Evolutionary conservation across 495 filamentous ascomycete species (phyloP), one percentile per base, ranked within the genome.

Genomic region (Friedmanniomyces simplex): DNA sequence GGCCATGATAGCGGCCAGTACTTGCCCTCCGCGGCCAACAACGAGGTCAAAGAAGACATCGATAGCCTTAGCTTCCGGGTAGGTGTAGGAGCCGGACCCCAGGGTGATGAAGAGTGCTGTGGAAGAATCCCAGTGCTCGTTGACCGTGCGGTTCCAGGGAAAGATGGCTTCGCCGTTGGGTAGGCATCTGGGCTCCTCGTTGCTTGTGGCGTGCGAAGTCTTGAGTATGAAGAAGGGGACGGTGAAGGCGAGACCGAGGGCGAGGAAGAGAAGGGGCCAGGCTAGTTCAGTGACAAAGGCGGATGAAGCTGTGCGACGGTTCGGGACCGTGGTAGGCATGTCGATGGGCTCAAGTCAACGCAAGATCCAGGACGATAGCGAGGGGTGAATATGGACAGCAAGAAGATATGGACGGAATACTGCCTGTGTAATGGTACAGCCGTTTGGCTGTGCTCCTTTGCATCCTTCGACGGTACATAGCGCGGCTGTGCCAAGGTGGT

Each of bases 31-130:
- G 13, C 50, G 28, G 16, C 50, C 50, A 39, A 53, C 34, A 21
- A 53, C 7, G 13, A 53, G 50, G 21, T 53, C 50, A 13, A 13
- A 53, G n/a, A 25, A n/a, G 6, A 41, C 34, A 26, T 53, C 50
- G 50, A 53, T 26, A 14, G 34, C 10, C 21, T 53, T 53, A 5
- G 50, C 69, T 30, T 50, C 47, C 7, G 24, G 20, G 18, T 50
- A 50, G 18, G 47, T 50, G 24, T 25, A 30, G 3, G 20, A 25
- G 12, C 47, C 47, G 18, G 20, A 26, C 10, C 47, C 47, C 11
- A 50, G 47, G 47, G 47, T 50, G 18, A 50, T 30, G 47, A 25
- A 50, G 18, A 50, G 47, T 25, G 47, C 47, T 4, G 47, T 50
- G 7, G 47, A 50, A 30, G 25, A 10, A 18, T 50, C 20, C 47